These are phyloP conservation scores for barrel medic (Medicago truncatula) DNA, from an alignment of 306 rosid species.

Conservation along the genomic window MtrunA17r5.0-ANR NC_053045.1:29030501-29031000, in stretches of 20 bases:
- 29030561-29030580: slow-evolving; percentile 72
- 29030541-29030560: slow-evolving; percentile 81
- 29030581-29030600: slow-evolving; percentile 14
- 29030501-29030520: slow-evolving; percentile 87
- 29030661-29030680: background rate
- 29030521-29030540: slow-evolving; percentile 92
- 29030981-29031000: slow-evolving; percentile 9
- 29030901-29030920: slow-evolving; percentile 91
- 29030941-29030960: slow-evolving; percentile 81
- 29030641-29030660: background rate
- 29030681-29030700: slow-evolving; percentile 1
- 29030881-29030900: slow-evolving; percentile 99
- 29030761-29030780: slow-evolving; percentile 67
- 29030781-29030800: slow-evolving; percentile 30
- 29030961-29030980: slow-evolving; percentile 32
- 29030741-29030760: slow-evolving; percentile 71
- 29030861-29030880: slow-evolving; percentile 94
- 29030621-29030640: background rate
- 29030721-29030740: slow-evolving; percentile 57
- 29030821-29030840: slow-evolving; percentile 7
- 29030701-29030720: background rate
- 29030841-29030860: slow-evolving; percentile 53
- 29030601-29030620: slow-evolving; percentile 26
- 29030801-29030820: slow-evolving; percentile 18
- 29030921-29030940: slow-evolving; percentile 75